These are phyloP conservation scores for Saprolegnia diclina DNA, from an alignment of 352 stramenopile species.

Conservation along the genomic window DNA sequence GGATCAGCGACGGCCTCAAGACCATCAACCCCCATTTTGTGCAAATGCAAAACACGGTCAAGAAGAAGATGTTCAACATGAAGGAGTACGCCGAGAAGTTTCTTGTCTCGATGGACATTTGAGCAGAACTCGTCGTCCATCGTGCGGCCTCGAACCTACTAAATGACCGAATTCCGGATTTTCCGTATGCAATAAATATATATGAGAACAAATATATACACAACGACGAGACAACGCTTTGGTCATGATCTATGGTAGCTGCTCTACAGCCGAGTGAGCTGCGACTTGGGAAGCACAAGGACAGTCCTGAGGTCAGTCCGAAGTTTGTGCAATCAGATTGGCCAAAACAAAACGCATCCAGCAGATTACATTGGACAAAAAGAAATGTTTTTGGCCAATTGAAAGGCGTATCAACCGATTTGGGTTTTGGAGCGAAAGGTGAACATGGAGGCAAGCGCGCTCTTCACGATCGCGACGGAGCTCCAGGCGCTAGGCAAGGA, in stretches of 20 bases:
- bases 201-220: too few species aligned
- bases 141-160: too few species aligned
- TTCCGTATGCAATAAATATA: too few species aligned
- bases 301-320: too few species aligned
- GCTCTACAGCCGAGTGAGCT: too few species aligned
- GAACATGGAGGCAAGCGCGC: not conserved
- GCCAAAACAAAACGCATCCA: too few species aligned
- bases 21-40: not conserved
- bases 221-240: too few species aligned
- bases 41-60: constrained; percentile 22
- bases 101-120: constrained; percentile 10
- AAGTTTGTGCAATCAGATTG: too few species aligned
- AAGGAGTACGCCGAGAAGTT: constrained; percentile 25
- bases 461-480: constrained; percentile 7
- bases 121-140: not conserved
- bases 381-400: not conserved
- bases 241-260: too few species aligned
- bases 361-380: too few species aligned
- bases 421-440: constrained; percentile 3
- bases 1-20: not conserved
- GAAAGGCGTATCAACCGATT: not conserved
- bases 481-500: not conserved
- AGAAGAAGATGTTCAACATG: constrained; percentile 26
- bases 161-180: too few species aligned
- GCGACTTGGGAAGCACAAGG: too few species aligned